These are phyloP conservation scores for Aspergillus udagawae DNA, from an alignment of 2,329 filamentous ascomycete species.

Conservation along the genomic window DNA sequence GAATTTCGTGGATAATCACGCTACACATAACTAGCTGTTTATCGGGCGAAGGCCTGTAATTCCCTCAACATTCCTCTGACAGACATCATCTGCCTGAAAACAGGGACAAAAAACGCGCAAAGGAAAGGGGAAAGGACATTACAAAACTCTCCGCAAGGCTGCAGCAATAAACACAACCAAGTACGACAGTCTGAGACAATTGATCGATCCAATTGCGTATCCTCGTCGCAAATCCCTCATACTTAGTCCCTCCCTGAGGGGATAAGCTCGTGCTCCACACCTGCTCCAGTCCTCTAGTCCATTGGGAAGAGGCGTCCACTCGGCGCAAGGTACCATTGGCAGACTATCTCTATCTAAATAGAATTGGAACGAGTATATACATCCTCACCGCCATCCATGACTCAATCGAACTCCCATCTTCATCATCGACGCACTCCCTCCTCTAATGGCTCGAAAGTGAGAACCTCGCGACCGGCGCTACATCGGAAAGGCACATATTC, in stretches of 20 bases:
- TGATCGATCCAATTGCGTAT: constrained; percentile 12
- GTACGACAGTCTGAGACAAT: constrained; percentile 15
- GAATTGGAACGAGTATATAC: constrained; percentile 15
- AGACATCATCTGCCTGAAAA: not conserved
- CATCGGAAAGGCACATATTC: constrained; percentile 33
- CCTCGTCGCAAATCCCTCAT: constrained; percentile 26
- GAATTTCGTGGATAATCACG: constrained; percentile 15
- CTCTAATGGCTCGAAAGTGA: constrained; percentile 30
- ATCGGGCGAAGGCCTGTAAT: not conserved
- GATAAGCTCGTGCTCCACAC: constrained; percentile 25
- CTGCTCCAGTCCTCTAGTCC: not conserved
- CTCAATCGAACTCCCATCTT: constrained; percentile 23
- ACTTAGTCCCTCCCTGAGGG: constrained; percentile 20
- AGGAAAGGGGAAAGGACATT: not conserved
- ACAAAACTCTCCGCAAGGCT: not conserved
- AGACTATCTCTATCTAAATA: constrained; percentile 12
- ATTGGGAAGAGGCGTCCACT: constrained; percentile 5
- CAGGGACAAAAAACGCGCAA: not conserved
- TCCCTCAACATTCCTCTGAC: not conserved
- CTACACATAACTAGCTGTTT: not conserved
- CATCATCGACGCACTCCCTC: constrained; percentile 32
- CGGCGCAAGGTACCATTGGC: constrained; percentile 18
- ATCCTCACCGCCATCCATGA: constrained; percentile 38
- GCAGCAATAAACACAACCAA: constrained; percentile 1
- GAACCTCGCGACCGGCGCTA: constrained; percentile 25